phyloP scores from a whole-genome alignment of 2,329 filamentous ascomycete species.

The Eutypa lata region DNA sequence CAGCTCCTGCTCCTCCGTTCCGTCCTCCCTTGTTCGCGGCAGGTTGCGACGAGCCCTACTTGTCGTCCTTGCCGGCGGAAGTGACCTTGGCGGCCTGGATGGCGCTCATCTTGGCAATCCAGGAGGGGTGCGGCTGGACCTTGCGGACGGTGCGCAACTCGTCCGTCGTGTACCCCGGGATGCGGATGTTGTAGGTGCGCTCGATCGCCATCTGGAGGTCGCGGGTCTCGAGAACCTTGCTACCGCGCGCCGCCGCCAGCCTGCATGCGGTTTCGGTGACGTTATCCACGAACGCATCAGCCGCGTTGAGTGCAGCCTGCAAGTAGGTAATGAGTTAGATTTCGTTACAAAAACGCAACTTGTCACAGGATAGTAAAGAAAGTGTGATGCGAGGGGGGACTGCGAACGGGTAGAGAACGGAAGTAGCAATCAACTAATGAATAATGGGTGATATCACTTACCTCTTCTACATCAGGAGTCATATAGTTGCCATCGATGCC shows the following conservation, averaged over 20 bases:
- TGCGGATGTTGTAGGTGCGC: conserved; percentile 83
- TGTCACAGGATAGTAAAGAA: conserved; percentile 7
- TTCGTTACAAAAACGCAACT: not conserved
- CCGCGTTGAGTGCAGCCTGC: conserved; percentile 81
- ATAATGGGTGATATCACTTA: conserved; percentile 38
- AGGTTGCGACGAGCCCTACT: conserved; percentile 26
- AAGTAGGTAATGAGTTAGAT: conserved; percentile 14
- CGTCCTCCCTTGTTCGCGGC: conserved; percentile 1
- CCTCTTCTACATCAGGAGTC: conserved; percentile 93
- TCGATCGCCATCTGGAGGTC: conserved; percentile 82
- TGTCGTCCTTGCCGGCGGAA: conserved; percentile 57
- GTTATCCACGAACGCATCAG: conserved; percentile 92
- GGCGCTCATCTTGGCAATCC: conserved; percentile 96
- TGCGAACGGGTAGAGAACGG: not conserved
- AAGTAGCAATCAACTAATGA: conserved; percentile 4
- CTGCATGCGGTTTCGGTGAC: conserved; percentile 84
- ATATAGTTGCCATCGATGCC: conserved; percentile 73
- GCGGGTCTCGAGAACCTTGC: conserved; percentile 84
- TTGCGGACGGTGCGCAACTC: conserved; percentile 93
- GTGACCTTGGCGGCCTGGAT: conserved; percentile 90
- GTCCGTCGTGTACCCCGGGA: conserved; percentile 91
- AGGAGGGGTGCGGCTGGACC: conserved; percentile 80
- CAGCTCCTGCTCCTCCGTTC: not conserved
- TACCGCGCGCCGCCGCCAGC: conserved; percentile 88
- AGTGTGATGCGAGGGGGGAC: not conserved